Evolutionary conservation across 768 basidiomycete genomes (phyloP).

Genomic region (Lactifluus hygrophoroides): DNA sequence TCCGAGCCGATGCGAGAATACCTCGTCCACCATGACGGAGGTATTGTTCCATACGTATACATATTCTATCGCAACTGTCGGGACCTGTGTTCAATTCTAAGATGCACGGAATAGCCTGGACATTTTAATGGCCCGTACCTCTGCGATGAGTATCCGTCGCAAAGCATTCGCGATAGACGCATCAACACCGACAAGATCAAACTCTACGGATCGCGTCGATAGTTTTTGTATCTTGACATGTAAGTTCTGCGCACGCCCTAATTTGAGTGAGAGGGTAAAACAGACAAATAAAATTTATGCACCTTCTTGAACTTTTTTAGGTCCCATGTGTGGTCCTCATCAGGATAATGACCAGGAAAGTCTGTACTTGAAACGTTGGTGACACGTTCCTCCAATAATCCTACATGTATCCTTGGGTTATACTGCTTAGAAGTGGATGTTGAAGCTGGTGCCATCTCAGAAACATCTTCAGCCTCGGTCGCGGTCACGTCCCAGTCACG

Average conservation of each 20-base stretch:
- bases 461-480: neutral
- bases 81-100: slow-evolving; percentile 47
- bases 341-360: slow-evolving; percentile 83
- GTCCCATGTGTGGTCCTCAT: slow-evolving; percentile 81
- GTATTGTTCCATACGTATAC: slow-evolving; percentile 96
- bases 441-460: slow-evolving; percentile 11
- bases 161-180: slow-evolving; percentile 95
- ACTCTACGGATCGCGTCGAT: slow-evolving; percentile 80
- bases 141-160: slow-evolving; percentile 85
- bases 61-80: slow-evolving; percentile 82
- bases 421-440: slow-evolving; percentile 11
- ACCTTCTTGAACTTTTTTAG: slow-evolving; percentile 70
- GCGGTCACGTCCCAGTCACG: too few species aligned
- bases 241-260: slow-evolving; percentile 49
- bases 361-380: slow-evolving; percentile 82
- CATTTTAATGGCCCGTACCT: slow-evolving; percentile 42
- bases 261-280: slow-evolving; percentile 18
- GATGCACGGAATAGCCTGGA: neutral
- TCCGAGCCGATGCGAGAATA: slow-evolving; percentile 87
- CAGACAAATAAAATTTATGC: slow-evolving; percentile 24
- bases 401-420: slow-evolving; percentile 51
- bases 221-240: slow-evolving; percentile 67
- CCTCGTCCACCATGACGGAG: slow-evolving; percentile 87
- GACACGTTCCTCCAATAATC: slow-evolving; percentile 59
- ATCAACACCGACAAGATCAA: slow-evolving; percentile 93